Conservation (phyloP, 2,329 filamentous ascomycete genomes). For the Fusarium domesticum region DNA sequence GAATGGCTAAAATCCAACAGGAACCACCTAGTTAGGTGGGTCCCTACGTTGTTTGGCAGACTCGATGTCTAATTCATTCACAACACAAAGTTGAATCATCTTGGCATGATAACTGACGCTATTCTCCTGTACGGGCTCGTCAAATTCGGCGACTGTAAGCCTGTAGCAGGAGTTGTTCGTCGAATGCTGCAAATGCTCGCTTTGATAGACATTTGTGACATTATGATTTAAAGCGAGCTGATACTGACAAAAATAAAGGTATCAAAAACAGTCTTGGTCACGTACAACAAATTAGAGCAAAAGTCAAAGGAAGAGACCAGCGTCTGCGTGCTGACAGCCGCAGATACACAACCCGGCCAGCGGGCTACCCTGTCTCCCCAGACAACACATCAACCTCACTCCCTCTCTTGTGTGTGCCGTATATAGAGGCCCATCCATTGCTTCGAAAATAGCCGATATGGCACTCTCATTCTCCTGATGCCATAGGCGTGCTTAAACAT, state of each 20-base stretch:
- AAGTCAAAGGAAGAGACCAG: slow-evolving; percentile 6
- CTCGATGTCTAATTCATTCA: too few species aligned
- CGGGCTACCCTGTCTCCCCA: slow-evolving; percentile 5
- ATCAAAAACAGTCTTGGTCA: slow-evolving; percentile 6
- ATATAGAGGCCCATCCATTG: slow-evolving; percentile 1
- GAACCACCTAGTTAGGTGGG: too few species aligned
- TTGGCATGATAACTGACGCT: too few species aligned
- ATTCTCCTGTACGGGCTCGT: too few species aligned
- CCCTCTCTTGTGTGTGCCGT: slow-evolving; percentile 3
- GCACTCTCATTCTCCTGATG: neutral
- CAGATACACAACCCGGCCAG: slow-evolving; percentile 14
- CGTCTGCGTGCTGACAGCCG: slow-evolving; percentile 4
- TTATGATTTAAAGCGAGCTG: slow-evolving; percentile 10
- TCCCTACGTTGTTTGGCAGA: too few species aligned
- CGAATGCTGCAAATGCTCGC: slow-evolving; percentile 7
- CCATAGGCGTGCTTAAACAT: slow-evolving; percentile 37
- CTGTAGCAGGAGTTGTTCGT: too few species aligned
- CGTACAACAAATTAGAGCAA: slow-evolving; percentile 1
- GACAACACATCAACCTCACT: neutral
- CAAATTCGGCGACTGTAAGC: too few species aligned
- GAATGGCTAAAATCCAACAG: too few species aligned
- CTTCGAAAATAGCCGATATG: neutral
- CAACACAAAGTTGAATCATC: too few species aligned
- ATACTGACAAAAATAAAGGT: slow-evolving; percentile 9
- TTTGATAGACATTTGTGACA: slow-evolving; percentile 7